These are phyloP conservation scores for Smallanthus sonchifolius DNA, from an alignment of 129 eudicot species.

Conservation along the genomic window DNA sequence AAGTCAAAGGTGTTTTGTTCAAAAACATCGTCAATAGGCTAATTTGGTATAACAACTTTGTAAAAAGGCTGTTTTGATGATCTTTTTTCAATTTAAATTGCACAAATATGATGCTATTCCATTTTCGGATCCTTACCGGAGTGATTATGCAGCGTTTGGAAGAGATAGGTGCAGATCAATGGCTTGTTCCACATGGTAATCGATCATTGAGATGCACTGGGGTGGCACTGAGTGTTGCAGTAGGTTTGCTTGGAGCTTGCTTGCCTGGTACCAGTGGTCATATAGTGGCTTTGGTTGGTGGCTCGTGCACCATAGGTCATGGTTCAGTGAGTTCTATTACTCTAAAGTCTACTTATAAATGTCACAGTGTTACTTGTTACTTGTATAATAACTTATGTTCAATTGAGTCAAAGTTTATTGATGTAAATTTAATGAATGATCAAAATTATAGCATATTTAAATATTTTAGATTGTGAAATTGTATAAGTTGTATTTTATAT, in stretches of 20 bases:
- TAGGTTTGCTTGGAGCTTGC: constrained; percentile 87
- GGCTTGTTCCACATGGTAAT: constrained; percentile 32
- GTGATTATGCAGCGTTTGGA: constrained; percentile 66
- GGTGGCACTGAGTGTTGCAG: constrained; percentile 89
- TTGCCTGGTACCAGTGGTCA: constrained; percentile 80
- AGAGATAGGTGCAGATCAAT: constrained; percentile 80
- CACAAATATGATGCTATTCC: not conserved
- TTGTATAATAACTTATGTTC: no score
- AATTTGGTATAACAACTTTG: no score
- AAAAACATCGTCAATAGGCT: no score
- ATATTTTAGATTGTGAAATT: no score
- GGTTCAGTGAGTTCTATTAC: constrained; percentile 29
- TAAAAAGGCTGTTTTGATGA: no score
- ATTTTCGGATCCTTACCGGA: not conserved
- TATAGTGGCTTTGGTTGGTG: constrained; percentile 82
- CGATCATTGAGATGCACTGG: constrained; percentile 88
- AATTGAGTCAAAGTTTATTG: no score
- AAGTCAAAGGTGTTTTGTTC: no score
- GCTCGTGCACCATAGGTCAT: constrained; percentile 71
- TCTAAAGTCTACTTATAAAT: not conserved
- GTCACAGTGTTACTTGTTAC: not conserved
- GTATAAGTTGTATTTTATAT: no score
- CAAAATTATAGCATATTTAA: no score
- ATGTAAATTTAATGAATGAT: no score
- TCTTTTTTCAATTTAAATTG: not conserved